These are phyloP conservation scores for Vitis riparia DNA, from an alignment of 164 flowering plant genomes.

Conservation along the genomic window DNA sequence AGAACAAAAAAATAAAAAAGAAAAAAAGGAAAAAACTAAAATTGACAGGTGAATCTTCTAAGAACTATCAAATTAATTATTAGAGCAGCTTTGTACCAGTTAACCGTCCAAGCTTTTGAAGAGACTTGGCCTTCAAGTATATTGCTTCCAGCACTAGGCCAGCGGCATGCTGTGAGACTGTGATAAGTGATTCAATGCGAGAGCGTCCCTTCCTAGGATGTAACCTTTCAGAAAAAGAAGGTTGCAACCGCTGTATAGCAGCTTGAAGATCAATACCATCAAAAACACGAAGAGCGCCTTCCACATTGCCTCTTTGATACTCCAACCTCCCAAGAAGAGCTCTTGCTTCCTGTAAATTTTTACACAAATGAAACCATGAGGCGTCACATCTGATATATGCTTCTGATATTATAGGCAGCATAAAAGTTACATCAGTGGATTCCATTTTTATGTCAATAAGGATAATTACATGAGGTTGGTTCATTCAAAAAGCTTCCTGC, in stretches of 20 bases:
- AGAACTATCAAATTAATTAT: not conserved
- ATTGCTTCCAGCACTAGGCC: constrained; percentile 89
- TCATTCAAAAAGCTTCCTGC: no score
- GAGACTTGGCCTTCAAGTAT: constrained; percentile 85
- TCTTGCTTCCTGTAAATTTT: constrained; percentile 81
- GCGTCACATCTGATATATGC: constrained; percentile 6
- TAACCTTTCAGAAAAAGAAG: constrained; percentile 47
- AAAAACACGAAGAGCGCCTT: constrained; percentile 83
- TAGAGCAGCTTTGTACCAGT: constrained; percentile 39
- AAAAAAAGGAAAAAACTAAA: no score
- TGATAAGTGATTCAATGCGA: constrained; percentile 43
- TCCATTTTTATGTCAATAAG: no score
- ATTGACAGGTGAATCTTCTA: no score
- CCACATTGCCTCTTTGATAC: constrained; percentile 91
- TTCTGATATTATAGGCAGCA: no score
- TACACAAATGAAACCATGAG: not conserved
- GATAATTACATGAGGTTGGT: no score
- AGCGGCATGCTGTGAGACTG: constrained; percentile 80
- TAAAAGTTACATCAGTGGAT: no score
- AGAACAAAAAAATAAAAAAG: not conserved
- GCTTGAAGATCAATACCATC: constrained; percentile 96
- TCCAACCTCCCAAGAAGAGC: constrained; percentile 96
- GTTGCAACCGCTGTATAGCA: constrained; percentile 74
- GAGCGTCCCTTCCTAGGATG: constrained; percentile 51
- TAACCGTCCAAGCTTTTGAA: constrained; percentile 85